Conservation (phyloP, 306 rosid genomes). For the Glycyrrhiza uralensis region DNA sequence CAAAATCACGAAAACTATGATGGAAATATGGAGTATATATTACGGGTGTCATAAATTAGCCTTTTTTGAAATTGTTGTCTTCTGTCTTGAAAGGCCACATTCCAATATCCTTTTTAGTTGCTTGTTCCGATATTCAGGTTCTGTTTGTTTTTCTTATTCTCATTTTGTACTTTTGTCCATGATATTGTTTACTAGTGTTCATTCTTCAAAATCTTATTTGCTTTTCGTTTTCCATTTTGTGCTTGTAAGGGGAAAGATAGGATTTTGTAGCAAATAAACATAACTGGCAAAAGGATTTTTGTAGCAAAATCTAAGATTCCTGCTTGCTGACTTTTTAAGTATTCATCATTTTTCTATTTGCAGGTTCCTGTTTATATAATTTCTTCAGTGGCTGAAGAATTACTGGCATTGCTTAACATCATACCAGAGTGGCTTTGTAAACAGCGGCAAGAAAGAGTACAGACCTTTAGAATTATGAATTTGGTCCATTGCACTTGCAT, state of each 20-base stretch:
- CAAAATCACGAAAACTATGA: neutral
- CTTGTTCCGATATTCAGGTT: neutral
- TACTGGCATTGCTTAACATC: slow-evolving; percentile 63
- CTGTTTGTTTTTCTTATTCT: neutral
- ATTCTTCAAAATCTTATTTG: neutral
- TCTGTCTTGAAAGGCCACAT: neutral
- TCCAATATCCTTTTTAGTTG: neutral
- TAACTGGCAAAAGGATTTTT: neutral
- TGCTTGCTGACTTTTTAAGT: slow-evolving; percentile 4
- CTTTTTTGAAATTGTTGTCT: neutral
- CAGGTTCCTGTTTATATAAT: slow-evolving; percentile 85
- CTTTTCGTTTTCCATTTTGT: neutral
- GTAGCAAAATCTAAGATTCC: neutral
- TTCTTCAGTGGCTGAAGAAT: slow-evolving; percentile 79
- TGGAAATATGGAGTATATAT: neutral
- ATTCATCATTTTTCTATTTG: slow-evolving; percentile 14
- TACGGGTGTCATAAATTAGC: neutral
- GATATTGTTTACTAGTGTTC: neutral
- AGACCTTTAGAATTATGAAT: slow-evolving; percentile 6
- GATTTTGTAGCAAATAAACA: neutral
- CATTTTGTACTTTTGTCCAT: neutral
- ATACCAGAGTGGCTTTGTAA: slow-evolving; percentile 88
- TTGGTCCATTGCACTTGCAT: slow-evolving; percentile 23
- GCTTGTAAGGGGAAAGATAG: neutral
- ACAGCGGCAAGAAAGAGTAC: slow-evolving; percentile 69